Evolutionary conservation across 345 rosid species (phyloP).

Genomic region (Murraya paniculata): DNA sequence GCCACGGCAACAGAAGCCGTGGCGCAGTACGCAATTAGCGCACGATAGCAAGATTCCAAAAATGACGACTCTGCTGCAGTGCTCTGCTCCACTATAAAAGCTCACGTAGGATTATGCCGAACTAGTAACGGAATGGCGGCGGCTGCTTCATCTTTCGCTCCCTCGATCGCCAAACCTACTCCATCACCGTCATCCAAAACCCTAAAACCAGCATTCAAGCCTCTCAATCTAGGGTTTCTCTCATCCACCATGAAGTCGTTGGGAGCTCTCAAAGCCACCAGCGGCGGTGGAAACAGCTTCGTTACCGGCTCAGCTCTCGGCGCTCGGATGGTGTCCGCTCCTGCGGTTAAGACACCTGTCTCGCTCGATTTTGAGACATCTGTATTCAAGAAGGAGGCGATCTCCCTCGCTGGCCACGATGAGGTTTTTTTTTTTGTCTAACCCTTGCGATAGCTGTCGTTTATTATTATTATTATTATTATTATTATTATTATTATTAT

Average conservation of each 20-base stretch:
- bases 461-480: neutral
- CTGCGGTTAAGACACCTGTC: constrained; percentile 32
- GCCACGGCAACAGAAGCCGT: too few relatives aligned
- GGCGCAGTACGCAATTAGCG: too few relatives aligned
- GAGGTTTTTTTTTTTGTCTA: constrained; percentile 40
- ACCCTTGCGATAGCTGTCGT: neutral
- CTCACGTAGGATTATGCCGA: too few relatives aligned
- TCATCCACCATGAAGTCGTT: constrained; percentile 39
- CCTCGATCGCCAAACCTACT: constrained; percentile 31
- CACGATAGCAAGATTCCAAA: too few relatives aligned
- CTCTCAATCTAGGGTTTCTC: constrained; percentile 33
- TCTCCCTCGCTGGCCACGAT: constrained; percentile 71
- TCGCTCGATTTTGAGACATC: constrained; percentile 68
- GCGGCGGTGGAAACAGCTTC: constrained; percentile 24
- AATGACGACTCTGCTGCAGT: too few relatives aligned
- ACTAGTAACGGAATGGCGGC: constrained; percentile 29
- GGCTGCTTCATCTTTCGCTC: constrained; percentile 38
- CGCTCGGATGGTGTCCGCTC: constrained; percentile 45
- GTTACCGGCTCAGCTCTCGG: constrained; percentile 40
- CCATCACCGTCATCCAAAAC: constrained; percentile 25
- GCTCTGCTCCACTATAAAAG: too few relatives aligned
- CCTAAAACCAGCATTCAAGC: constrained; percentile 9
- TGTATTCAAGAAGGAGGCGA: constrained; percentile 77
- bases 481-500: neutral
- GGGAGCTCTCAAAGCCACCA: constrained; percentile 30